Percentiles rank a stretch among this genome's conserved stretches.
Evolutionary conservation across 2,329 filamentous ascomycete species (phyloP).

Genomic region (Talaromyces sp.): DNA sequence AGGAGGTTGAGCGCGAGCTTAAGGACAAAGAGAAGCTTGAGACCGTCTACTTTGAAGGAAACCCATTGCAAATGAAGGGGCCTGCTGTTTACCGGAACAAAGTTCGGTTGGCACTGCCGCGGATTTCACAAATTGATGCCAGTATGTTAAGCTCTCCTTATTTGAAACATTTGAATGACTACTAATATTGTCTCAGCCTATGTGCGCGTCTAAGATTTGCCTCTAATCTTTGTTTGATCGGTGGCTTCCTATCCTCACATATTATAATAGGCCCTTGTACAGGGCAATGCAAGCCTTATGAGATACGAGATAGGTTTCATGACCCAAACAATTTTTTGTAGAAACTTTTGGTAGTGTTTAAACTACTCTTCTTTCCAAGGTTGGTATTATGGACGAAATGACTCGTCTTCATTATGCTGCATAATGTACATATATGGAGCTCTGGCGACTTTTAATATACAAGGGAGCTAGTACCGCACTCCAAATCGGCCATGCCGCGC

Average conservation of each 20-base stretch:
- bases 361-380: too few relatives aligned
- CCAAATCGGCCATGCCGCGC: too few relatives aligned
- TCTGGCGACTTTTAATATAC: too few relatives aligned
- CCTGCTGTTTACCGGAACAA: constrained; percentile 95
- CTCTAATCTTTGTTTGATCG: constrained; percentile 3
- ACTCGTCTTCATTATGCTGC: too few relatives aligned
- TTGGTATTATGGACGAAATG: too few relatives aligned
- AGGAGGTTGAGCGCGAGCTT: constrained; percentile 76
- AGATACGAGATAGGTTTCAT: neutral
- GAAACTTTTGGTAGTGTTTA: too few relatives aligned
- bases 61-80: constrained; percentile 77
- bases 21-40: constrained; percentile 76
- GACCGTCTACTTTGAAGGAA: constrained; percentile 96
- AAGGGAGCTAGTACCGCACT: too few relatives aligned
- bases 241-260: neutral
- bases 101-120: constrained; percentile 80
- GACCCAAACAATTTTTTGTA: neutral
- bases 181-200: constrained; percentile 29
- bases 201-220: constrained; percentile 26
- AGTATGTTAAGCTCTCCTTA: constrained; percentile 66
- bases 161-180: neutral
- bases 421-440: too few relatives aligned
- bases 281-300: neutral
- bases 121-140: constrained; percentile 92
- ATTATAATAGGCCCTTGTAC: neutral